phyloP scores from a whole-genome alignment of 202 grass and related monocot species.

The Carex arenaria region DNA sequence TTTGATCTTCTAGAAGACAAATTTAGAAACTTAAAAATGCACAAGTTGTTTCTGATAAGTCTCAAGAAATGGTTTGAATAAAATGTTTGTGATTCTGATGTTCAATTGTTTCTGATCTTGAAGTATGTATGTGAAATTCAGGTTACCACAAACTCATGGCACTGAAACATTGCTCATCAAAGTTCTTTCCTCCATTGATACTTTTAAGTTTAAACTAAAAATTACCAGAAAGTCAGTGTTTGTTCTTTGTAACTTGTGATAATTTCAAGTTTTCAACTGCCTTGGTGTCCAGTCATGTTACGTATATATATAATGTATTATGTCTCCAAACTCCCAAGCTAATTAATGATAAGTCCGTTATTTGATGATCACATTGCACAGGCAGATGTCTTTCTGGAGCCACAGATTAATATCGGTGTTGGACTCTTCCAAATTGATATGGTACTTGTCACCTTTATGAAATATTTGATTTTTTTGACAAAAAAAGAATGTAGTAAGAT shows the following conservation, averaged over 20 bases:
- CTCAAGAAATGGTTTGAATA: not conserved
- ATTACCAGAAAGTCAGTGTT: not conserved
- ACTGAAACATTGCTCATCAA: not conserved
- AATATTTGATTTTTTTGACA: not conserved
- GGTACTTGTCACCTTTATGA: constrained; percentile 29
- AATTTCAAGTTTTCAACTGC: no score
- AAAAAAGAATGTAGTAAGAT: not conserved
- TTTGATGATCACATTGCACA: no score
- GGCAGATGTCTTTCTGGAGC: constrained; percentile 58
- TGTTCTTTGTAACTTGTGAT: no score
- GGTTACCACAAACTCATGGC: no score
- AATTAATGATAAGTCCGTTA: no score
- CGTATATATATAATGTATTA: not conserved
- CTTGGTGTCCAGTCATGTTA: not conserved
- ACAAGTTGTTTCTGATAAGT: not conserved
- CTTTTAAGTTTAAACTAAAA: not conserved
- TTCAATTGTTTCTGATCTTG: not conserved
- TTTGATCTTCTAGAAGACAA: not conserved
- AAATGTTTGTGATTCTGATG: not conserved
- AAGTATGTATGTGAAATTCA: not conserved
- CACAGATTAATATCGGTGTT: constrained; percentile 59
- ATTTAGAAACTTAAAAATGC: no score
- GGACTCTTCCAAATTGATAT: constrained; percentile 62
- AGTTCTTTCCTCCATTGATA: not conserved
- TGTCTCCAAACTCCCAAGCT: not conserved